A percentile compares a stretch with the other conserved stretches of the same genome.
Evolutionary conservation across 2,329 filamentous ascomycete genomes (phyloP).

Genomic region (Metarhizium guizhouense): DNA sequence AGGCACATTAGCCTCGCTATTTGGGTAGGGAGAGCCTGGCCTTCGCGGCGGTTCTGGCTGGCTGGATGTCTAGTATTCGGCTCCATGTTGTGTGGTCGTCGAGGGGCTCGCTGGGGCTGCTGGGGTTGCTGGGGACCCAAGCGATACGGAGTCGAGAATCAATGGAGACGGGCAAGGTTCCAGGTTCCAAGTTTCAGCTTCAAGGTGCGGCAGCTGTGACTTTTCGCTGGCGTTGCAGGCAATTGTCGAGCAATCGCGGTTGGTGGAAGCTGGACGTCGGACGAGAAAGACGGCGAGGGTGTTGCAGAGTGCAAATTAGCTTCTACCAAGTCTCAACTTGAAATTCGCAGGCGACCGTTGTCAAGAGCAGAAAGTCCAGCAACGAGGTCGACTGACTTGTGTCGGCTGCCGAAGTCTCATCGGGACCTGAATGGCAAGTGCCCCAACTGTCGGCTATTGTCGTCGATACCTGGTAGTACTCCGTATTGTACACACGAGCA

Average conservation of each 20-base stretch:
- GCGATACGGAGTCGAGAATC: constrained; percentile 4
- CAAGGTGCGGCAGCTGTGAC: constrained; percentile 3
- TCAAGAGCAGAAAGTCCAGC: too few relatives aligned
- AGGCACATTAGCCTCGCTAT: neutral
- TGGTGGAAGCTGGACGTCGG: neutral
- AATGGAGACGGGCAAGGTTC: constrained; percentile 8
- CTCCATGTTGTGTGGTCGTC: neutral
- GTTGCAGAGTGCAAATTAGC: too few relatives aligned
- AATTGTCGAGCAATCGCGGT: neutral
- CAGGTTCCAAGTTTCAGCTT: constrained; percentile 6
- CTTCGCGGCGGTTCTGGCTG: neutral
- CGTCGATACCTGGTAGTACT: too few relatives aligned
- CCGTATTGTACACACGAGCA: too few relatives aligned
- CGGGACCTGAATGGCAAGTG: neutral
- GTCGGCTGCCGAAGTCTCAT: neutral
- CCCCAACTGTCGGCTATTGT: neutral
- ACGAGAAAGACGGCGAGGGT: neutral
- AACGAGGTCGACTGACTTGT: neutral
- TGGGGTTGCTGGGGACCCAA: constrained; percentile 1
- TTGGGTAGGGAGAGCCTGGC: neutral
- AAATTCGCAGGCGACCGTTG: too few relatives aligned
- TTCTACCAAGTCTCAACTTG: too few relatives aligned
- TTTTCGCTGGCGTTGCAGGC: neutral
- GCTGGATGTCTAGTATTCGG: neutral
- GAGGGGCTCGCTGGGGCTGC: neutral